Conservation (phyloP, 2,329 filamentous ascomycete species). For the Coniella vitis region DNA sequence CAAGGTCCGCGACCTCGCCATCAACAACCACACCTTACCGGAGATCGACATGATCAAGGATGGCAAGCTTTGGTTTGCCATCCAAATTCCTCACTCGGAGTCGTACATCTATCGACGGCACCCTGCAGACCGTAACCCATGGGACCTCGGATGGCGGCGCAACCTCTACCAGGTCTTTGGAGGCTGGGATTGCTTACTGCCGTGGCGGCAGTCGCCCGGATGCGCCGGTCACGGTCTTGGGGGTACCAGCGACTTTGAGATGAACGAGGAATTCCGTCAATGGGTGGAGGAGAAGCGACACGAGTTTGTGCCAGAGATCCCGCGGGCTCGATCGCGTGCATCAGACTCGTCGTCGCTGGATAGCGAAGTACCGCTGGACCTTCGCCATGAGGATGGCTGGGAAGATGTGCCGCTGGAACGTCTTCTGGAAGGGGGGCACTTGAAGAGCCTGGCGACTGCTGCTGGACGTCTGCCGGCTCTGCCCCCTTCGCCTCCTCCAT, state of each 20-base stretch:
- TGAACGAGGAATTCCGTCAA: slow-evolving; percentile 6
- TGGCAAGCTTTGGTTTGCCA: slow-evolving; percentile 9
- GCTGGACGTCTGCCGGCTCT: slow-evolving; percentile 3
- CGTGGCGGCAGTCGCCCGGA: slow-evolving; percentile 8
- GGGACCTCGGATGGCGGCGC: slow-evolving; percentile 7
- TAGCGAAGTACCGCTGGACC: slow-evolving; percentile 3
- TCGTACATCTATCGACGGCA: not conserved
- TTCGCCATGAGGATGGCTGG: no score
- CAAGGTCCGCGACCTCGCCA: slow-evolving; percentile 2
- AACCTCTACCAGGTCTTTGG: slow-evolving; percentile 11
- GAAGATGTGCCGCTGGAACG: not conserved
- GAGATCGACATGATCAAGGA: not conserved
- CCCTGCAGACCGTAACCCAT: slow-evolving; percentile 2
- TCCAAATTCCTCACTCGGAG: slow-evolving; percentile 1
- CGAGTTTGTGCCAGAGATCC: not conserved
- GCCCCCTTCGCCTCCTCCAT: slow-evolving; percentile 4
- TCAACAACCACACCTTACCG: slow-evolving; percentile 9
- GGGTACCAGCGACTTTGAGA: slow-evolving; percentile 9
- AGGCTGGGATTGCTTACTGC: slow-evolving; percentile 12
- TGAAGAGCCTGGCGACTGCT: slow-evolving; percentile 6
- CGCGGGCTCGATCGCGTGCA: no score
- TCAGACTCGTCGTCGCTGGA: slow-evolving; percentile 10
- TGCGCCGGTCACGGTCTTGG: slow-evolving; percentile 1
- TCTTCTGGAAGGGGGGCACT: slow-evolving; percentile 2
- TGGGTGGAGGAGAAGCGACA: slow-evolving; percentile 4